Base-by-base conservation (phyloP, 805 yeast genomes). In the Phaffomyces opuntiae region DNA sequence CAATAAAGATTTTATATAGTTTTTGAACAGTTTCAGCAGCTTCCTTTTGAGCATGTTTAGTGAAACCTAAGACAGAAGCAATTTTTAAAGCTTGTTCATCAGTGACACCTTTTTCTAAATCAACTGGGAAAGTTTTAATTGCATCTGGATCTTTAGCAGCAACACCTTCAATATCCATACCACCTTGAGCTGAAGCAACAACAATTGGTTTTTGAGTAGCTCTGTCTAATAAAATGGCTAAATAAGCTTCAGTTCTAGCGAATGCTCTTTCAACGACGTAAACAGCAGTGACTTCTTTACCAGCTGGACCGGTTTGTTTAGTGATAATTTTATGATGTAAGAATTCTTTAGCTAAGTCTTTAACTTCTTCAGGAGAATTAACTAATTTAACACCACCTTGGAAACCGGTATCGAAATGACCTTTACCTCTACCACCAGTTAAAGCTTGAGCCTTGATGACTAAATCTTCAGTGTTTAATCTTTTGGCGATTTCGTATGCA, bases 371-470 rank as follows among this genome's bases (percentile, higher is more conserved):
- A 38, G 96, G 81, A 47, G 90, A 74, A 48, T 82, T 74, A 57
- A 87, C 87, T 69, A 93, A 76, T 72, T 88, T 85, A 61, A 93
- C 96, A 75, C 99, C 99, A 43, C 97, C 96, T 73, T 91, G 81
- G 65, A 87, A 80, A 44, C 99, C 99, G 60, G 81, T 82, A 72
- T 90, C 96, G 56, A 93, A 90, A 69, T 87, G 90, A 53, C 99
- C 99, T 70, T 93, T 93, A 72, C 99, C 99, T 72, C 99, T 83
- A 64, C 99, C 99, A 72, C 99, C 99, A 49, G 99, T 90, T 62
- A 93, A 78, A 41, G 96, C 97, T 74, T 93, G 99, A 51, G 99
- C 99, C 75, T 93, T 93, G 68, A 93, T 77, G 53, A 93, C 99
- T 69, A 93, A 74, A 60, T 86, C 95, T 61, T 82, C 81, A 54